Evolutionary conservation across 148 eudicot genomes (phyloP).

Genomic region (Linanthus parryae): DNA sequence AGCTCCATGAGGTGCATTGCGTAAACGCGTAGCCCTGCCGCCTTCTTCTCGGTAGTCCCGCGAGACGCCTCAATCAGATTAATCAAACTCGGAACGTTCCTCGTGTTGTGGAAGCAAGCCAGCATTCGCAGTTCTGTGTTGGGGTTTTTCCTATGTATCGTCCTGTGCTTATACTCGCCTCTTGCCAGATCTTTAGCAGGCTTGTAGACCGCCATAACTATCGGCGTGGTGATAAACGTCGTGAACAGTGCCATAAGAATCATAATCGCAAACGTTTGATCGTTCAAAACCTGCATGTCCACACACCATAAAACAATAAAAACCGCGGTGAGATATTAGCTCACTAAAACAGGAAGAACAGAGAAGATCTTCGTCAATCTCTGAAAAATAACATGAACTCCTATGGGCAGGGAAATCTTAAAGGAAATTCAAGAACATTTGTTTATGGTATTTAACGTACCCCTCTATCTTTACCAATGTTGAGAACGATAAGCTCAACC

Average conservation of each 20-base stretch:
- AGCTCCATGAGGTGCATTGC: conserved; percentile 83
- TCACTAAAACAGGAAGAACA: no score
- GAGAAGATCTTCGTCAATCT: no score
- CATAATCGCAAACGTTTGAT: conserved; percentile 68
- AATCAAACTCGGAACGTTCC: conserved; percentile 51
- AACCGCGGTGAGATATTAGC: no score
- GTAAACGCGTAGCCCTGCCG: conserved; percentile 38
- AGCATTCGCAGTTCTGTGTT: conserved; percentile 42
- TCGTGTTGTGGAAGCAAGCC: conserved; percentile 53
- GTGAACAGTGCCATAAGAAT: conserved; percentile 69
- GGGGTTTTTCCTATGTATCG: conserved; percentile 41
- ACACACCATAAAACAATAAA: not conserved
- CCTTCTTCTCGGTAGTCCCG: conserved; percentile 40
- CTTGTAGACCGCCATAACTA: conserved; percentile 57
- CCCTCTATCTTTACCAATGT: conserved; percentile 76
- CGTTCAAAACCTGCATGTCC: conserved; percentile 47
- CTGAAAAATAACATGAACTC: no score
- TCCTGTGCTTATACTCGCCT: conserved; percentile 32
- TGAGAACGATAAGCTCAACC: conserved; percentile 74
- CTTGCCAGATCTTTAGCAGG: conserved; percentile 31
- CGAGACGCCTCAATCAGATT: conserved; percentile 53
- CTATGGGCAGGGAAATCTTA: no score
- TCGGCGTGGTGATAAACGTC: conserved; percentile 66
- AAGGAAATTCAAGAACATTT: no score
- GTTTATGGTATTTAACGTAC: conserved; percentile 20